Evolutionary conservation across 129 eudicot genomes (phyloP), one percentile per base, ranked within the genome.

Genomic region (Apium graveolens): DNA sequence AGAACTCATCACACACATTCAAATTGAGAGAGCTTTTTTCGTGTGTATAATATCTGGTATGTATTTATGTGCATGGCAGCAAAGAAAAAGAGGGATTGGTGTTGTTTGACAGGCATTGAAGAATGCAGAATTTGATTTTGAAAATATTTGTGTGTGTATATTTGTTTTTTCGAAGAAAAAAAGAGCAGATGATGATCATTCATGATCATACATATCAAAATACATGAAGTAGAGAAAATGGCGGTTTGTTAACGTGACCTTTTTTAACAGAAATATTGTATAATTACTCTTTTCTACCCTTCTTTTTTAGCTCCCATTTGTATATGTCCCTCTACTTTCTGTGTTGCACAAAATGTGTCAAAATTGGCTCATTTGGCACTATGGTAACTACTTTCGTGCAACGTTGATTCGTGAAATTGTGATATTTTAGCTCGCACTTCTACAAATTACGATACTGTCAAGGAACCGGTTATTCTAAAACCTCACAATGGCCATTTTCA

Each of bases 161-260:
- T 5, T 18, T 17, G 55, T 5, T 44, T 11, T 44, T 44, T 11
- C 0, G 45, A 44, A 44, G 48, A 44, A 12, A 43, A 2, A 44
- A 12, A 44, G 16, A 12, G 3, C 48, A 44, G 1, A 11, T 44
- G 1, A 11, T 44, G 48, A 44, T 44, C 13, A 42, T 9, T 42
- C 45, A 10, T 26, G 20, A 63, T 63, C 70, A 63, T 63, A 0
- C 35, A 27, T 63, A 31, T 4, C 66, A 57, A 10, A 57, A 29
- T 65, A 65, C 38, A 65, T 32, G 71, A 65, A 65, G 71, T 29
- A 29, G 71, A 65, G 71, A 65, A 65, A 65, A 29, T 65, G 71
- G 39, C 71, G 71, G 71, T 65, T 31, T 31, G 38, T 65, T 32
- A 5, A 5, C 39, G 71, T 29, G 32, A 14, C 32, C 5, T 57